These are phyloP conservation scores for Chamaecyparis obtusa DNA, from an alignment of 75 land plant genomes.

Conservation along the genomic window DNA sequence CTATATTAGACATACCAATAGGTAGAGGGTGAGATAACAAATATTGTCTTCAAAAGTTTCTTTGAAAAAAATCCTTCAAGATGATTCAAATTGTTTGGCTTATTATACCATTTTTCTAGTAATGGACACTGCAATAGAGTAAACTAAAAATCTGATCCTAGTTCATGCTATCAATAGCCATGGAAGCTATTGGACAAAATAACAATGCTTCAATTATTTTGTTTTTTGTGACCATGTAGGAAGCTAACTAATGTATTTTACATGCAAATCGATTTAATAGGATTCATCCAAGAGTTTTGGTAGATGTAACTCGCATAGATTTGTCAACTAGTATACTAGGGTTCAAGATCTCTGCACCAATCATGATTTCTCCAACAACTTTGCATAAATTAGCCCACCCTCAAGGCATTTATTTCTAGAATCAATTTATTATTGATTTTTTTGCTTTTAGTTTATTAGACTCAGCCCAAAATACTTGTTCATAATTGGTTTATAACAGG, in stretches of 20 bases:
- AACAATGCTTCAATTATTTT: neutral
- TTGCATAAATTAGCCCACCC: slow-evolving; percentile 79
- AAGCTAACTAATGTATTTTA: neutral
- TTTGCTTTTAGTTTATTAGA: neutral
- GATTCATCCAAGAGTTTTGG: slow-evolving; percentile 73
- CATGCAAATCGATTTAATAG: slow-evolving; percentile 27
- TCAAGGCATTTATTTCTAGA: slow-evolving; percentile 39
- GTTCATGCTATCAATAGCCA: neutral
- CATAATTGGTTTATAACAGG: slow-evolving; percentile 37
- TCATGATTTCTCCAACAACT: slow-evolving; percentile 86
- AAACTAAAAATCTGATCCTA: neutral
- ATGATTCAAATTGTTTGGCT: neutral
- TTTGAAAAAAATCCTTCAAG: neutral
- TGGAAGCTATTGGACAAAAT: neutral
- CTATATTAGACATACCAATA: neutral
- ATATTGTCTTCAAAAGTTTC: neutral
- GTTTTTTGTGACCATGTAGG: neutral
- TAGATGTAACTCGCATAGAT: slow-evolving; percentile 75
- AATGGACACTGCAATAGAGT: neutral
- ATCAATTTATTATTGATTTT: neutral
- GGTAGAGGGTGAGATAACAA: neutral
- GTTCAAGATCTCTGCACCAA: slow-evolving; percentile 64
- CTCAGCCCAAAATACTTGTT: neutral
- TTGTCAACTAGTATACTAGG: slow-evolving; percentile 69
- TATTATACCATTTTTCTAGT: neutral